Evolutionary conservation across 2,329 filamentous ascomycete genomes (phyloP).

Genomic region (Ophiocordyceps robertsii): DNA sequence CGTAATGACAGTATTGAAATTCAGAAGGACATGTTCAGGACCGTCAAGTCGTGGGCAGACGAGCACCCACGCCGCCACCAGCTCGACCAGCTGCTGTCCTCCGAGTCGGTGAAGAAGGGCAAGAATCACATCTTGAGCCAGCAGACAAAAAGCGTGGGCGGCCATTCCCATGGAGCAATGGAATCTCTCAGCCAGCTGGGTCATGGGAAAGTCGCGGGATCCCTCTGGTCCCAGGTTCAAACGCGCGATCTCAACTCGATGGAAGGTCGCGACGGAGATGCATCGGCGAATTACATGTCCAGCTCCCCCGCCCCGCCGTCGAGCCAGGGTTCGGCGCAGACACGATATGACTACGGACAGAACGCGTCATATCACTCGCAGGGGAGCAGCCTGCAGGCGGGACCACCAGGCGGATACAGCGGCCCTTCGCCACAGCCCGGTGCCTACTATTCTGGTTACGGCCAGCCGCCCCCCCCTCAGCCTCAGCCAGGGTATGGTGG

Average conservation of each 20-base stretch:
- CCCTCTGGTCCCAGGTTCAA: constrained; percentile 48
- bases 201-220: constrained; percentile 44
- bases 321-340: constrained; percentile 14
- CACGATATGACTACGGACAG: constrained; percentile 27
- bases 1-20: constrained; percentile 65
- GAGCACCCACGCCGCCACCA: constrained; percentile 52
- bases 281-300: constrained; percentile 22
- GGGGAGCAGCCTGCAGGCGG: constrained; percentile 8
- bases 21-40: constrained; percentile 79
- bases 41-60: constrained; percentile 70
- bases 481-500: constrained; percentile 13
- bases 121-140: constrained; percentile 57
- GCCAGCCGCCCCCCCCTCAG: constrained; percentile 13
- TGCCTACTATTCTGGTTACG: constrained; percentile 19
- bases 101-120: constrained; percentile 69
- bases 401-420: constrained; percentile 12
- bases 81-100: constrained; percentile 64
- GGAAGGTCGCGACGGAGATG: constrained; percentile 31
- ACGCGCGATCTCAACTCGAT: constrained; percentile 43
- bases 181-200: constrained; percentile 29
- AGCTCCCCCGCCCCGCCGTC: constrained; percentile 22
- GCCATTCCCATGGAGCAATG: constrained; percentile 28
- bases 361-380: constrained; percentile 16
- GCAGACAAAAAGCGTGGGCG: constrained; percentile 17
- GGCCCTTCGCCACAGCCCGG: constrained; percentile 19